Conservation (phyloP, 129 eudicot species). For the Solidago caesia region DNA sequence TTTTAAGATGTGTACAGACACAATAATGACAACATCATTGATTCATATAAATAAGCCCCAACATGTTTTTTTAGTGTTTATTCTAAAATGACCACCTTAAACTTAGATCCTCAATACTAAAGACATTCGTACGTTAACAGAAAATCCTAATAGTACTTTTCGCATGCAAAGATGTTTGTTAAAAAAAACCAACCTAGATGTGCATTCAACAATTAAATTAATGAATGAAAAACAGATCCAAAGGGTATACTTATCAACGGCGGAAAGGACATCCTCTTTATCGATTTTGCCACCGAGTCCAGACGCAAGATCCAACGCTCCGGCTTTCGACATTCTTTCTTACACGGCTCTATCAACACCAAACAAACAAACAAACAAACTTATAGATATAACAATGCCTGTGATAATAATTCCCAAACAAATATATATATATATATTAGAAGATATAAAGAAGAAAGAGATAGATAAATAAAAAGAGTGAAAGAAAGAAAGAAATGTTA, state of each 20-base stretch:
- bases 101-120: too few species aligned
- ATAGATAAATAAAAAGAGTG: background rate
- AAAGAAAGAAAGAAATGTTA: background rate
- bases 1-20: too few species aligned
- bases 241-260: conserved; percentile 69
- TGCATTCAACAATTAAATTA: background rate
- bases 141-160: too few species aligned
- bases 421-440: background rate
- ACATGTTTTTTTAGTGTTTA: too few species aligned
- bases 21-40: too few species aligned
- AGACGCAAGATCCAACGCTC: conserved; percentile 78
- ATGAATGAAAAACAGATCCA: background rate
- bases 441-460: background rate
- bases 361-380: background rate
- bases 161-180: too few species aligned
- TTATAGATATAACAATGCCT: background rate
- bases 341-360: background rate
- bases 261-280: conserved; percentile 67
- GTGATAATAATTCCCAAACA: background rate
- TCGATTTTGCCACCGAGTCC: conserved; percentile 85
- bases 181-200: background rate
- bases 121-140: too few species aligned
- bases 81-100: too few species aligned
- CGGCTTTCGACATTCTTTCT: conserved; percentile 65
- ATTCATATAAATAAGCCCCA: too few species aligned